Percentiles rank a stretch among this genome's conserved stretches.
phyloP scores from a whole-genome alignment of 202 grass and related monocot species.

The Alloteropsis angusta region DNA sequence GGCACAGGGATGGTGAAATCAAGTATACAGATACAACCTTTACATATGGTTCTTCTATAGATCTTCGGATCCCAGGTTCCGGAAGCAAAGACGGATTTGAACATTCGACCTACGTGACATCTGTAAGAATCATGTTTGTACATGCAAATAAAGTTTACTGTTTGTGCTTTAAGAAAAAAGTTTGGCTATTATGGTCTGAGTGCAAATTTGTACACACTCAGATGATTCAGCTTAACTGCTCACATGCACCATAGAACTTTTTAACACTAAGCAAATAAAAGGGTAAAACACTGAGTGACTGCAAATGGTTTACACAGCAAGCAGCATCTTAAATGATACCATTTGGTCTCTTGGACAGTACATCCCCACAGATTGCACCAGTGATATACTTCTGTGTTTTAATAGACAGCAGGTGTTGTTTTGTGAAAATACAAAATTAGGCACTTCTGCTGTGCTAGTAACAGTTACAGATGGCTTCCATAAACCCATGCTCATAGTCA shows the following conservation, averaged over 20 bases:
- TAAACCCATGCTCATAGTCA: neutral
- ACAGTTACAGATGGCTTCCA: neutral
- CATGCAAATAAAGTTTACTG: constrained; percentile 26
- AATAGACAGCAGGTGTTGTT: neutral
- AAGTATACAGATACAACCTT: constrained; percentile 51
- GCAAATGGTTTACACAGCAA: constrained; percentile 5
- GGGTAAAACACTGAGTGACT: neutral
- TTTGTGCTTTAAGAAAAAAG: neutral
- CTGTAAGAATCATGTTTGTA: constrained; percentile 20
- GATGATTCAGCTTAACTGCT: constrained; percentile 8
- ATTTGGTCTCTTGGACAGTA: neutral
- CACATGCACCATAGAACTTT: neutral
- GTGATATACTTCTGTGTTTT: neutral
- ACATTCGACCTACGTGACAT: constrained; percentile 66
- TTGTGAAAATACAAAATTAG: neutral
- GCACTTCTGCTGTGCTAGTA: neutral
- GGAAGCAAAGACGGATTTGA: constrained; percentile 96
- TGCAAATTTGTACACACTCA: neutral
- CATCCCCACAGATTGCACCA: neutral
- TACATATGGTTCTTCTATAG: constrained; percentile 92
- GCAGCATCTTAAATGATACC: neutral
- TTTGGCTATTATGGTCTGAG: neutral
- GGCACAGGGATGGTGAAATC: constrained; percentile 17
- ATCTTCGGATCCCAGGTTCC: constrained; percentile 67
- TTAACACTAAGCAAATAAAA: constrained; percentile 13